phyloP scores from a whole-genome alignment of 2,329 filamentous ascomycete species.

The Conoideocrella luteorostrata region DNA sequence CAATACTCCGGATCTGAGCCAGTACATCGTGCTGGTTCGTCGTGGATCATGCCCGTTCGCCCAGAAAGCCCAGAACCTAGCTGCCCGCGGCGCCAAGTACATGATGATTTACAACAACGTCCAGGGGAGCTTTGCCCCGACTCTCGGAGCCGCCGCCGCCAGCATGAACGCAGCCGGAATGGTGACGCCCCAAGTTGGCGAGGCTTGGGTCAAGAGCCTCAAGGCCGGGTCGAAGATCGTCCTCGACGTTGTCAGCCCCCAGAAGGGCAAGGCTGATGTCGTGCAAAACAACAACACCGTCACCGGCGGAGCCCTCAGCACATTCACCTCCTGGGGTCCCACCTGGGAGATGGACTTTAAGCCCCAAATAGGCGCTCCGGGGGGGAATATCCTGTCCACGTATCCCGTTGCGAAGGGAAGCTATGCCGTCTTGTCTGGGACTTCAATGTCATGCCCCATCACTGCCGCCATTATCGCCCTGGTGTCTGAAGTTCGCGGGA shows the following conservation, averaged over 20 bases:
- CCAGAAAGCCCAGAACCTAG: neutral
- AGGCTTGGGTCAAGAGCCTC: slow-evolving; percentile 31
- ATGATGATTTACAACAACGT: slow-evolving; percentile 55
- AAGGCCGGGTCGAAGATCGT: slow-evolving; percentile 29
- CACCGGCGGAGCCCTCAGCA: slow-evolving; percentile 44
- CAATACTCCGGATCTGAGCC: slow-evolving; percentile 44
- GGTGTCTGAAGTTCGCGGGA: slow-evolving; percentile 42
- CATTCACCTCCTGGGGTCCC: slow-evolving; percentile 53
- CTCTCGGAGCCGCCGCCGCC: slow-evolving; percentile 21
- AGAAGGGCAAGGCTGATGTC: neutral
- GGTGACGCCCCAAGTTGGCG: slow-evolving; percentile 36
- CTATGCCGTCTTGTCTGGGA: slow-evolving; percentile 49
- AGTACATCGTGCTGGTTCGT: slow-evolving; percentile 47
- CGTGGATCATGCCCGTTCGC: slow-evolving; percentile 18
- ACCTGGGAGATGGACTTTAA: slow-evolving; percentile 51
- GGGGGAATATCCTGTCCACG: slow-evolving; percentile 51
- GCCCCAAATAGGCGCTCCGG: slow-evolving; percentile 48
- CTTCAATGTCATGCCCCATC: slow-evolving; percentile 53
- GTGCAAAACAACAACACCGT: slow-evolving; percentile 9
- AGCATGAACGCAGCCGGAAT: slow-evolving; percentile 23
- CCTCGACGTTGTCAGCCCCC: neutral
- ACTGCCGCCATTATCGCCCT: slow-evolving; percentile 49
- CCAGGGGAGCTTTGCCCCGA: slow-evolving; percentile 19
- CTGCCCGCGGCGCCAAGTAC: slow-evolving; percentile 47
- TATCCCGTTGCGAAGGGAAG: slow-evolving; percentile 38